phyloP scores from a whole-genome alignment of 352 stramenopile species.

The Phytophthora macrochlamydospora region DNA sequence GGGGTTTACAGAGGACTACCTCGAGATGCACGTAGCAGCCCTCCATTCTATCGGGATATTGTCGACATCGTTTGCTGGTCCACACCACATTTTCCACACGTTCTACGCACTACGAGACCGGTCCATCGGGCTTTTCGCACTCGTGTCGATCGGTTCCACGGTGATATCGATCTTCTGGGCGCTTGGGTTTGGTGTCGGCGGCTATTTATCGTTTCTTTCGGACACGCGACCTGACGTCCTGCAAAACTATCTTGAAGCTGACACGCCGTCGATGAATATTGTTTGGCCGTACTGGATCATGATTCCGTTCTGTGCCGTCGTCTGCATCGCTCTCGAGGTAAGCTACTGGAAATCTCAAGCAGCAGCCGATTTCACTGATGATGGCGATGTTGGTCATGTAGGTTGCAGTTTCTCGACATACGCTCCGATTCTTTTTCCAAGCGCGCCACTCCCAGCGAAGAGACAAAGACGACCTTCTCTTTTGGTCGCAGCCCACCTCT shows the following conservation, averaged over 20 bases:
- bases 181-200: slow-evolving; percentile 49
- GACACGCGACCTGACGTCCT: slow-evolving; percentile 48
- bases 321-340: slow-evolving; percentile 59
- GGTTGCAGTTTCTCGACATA: slow-evolving; percentile 57
- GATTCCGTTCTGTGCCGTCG: slow-evolving; percentile 44
- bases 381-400: slow-evolving; percentile 11
- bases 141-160: slow-evolving; percentile 35
- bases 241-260: slow-evolving; percentile 47
- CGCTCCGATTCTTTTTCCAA: slow-evolving; percentile 40
- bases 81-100: slow-evolving; percentile 9
- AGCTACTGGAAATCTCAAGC: neutral
- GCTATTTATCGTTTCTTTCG: slow-evolving; percentile 58
- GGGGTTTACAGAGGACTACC: slow-evolving; percentile 45
- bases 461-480: slow-evolving; percentile 42
- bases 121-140: slow-evolving; percentile 41
- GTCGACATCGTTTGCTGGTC: slow-evolving; percentile 29
- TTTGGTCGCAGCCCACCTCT: slow-evolving; percentile 31
- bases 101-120: slow-evolving; percentile 48
- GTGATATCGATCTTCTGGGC: slow-evolving; percentile 39
- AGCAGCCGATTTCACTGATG: neutral
- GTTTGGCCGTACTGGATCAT: slow-evolving; percentile 47
- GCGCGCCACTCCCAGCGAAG: slow-evolving; percentile 15
- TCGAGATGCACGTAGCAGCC: slow-evolving; percentile 52
- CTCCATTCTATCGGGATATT: slow-evolving; percentile 57
- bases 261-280: slow-evolving; percentile 24